These are phyloP conservation scores for Somion occarium DNA, from an alignment of 1,284 basidiomycete genomes.

Conservation along the genomic window DNA sequence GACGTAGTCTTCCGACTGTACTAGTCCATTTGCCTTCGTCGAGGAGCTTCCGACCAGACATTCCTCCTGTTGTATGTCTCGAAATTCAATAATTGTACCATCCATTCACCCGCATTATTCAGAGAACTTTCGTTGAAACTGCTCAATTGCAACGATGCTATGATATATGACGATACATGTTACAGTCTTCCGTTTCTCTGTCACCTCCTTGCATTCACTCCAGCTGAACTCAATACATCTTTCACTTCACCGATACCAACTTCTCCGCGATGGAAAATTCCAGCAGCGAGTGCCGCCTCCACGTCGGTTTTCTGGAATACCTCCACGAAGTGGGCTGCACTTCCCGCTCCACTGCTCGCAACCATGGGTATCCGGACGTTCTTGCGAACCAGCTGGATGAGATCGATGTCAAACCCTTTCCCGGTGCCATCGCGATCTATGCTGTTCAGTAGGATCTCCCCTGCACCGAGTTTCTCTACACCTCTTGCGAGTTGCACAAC, in stretches of 20 bases:
- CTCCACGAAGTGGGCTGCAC: slow-evolving; percentile 77
- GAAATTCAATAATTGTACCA: too few relatives aligned
- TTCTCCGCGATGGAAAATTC: slow-evolving; percentile 94
- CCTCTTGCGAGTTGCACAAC: slow-evolving; percentile 90
- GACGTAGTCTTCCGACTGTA: slow-evolving; percentile 13
- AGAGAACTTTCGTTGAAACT: too few relatives aligned
- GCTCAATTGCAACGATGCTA: neutral
- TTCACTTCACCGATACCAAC: slow-evolving; percentile 77
- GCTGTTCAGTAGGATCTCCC: slow-evolving; percentile 94
- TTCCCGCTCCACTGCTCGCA: slow-evolving; percentile 91
- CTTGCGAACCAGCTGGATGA: slow-evolving; percentile 74
- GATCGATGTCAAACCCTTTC: slow-evolving; percentile 86
- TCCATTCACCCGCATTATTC: too few relatives aligned
- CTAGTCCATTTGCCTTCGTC: neutral
- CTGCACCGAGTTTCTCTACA: slow-evolving; percentile 87
- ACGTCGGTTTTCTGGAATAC: slow-evolving; percentile 79
- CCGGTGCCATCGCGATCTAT: slow-evolving; percentile 97
- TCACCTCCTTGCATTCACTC: slow-evolving; percentile 46
- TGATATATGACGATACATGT: neutral
- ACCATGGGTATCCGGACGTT: slow-evolving; percentile 90
- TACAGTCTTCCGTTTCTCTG: neutral
- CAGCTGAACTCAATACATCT: slow-evolving; percentile 41
- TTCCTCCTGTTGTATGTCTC: too few relatives aligned
- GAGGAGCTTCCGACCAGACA: too few relatives aligned
- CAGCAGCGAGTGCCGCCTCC: slow-evolving; percentile 94